Evolutionary conservation across 768 basidiomycete genomes (phyloP), one percentile per base, ranked within the genome.

Genomic region (Lanmaoa pseudosensibilis): DNA sequence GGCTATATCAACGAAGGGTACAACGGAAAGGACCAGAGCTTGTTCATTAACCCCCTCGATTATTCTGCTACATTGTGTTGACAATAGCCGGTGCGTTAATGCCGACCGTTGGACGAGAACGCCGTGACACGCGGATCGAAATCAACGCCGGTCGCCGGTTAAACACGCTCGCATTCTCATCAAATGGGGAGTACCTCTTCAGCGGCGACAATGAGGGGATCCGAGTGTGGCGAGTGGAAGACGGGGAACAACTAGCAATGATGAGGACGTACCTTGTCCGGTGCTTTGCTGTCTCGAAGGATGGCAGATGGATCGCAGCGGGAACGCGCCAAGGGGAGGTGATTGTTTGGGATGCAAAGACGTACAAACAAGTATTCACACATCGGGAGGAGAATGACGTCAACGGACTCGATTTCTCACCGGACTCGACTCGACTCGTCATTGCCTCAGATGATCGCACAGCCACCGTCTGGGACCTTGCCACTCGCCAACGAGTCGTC

Each of bases 321-420:
- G 56, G 57, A 4, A 50, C 38, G 5, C 39, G 32, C 6, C 11
- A 0, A 2, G 32, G 32, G 10, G 55, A n/a, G 9, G 33, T 55
- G 8, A 3, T 27, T 4, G 54, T 36, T 7, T 49, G 46, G 54
- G 47, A 30, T 16, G 13, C 39, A 13, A 21, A 32, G 4, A 49
- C 38, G 5, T 25, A n/a, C 41, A 6, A 50, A 25, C 21, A 23
- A 6, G 43, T 21, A 5, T 18, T 23, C 2, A 0, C 7, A 18
- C 19, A 18, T 37, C 33, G 2, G 27, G 15, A 23, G 15, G 4
- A 11, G 15, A 2, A 18, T 7, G 13, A 9, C 6, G 12, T 55
- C 48, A 16, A 16, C 7, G 50, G 18, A 2, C 41, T 60, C 23
- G 55, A 60, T 23, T 52, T 57, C 36, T 60, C 58, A 2, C 55